These are phyloP conservation scores for Suillus discolor DNA, from an alignment of 768 basidiomycete species.

Conservation along the genomic window DNA sequence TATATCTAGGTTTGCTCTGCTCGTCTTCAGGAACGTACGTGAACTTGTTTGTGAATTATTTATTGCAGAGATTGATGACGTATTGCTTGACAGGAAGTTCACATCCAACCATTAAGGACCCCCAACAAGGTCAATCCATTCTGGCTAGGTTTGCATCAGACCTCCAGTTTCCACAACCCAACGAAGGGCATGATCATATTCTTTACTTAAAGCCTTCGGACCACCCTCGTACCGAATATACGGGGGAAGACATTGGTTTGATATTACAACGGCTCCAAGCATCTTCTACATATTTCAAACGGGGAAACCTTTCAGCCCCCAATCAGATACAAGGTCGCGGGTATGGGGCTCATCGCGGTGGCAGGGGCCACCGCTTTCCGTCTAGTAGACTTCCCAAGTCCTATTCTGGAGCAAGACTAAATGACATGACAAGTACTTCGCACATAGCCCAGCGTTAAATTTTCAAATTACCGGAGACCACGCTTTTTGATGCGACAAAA, in stretches of 20 bases:
- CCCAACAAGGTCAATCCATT: slow-evolving; percentile 59
- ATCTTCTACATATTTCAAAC: slow-evolving; percentile 25
- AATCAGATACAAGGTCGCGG: slow-evolving; percentile 22
- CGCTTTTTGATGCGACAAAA: neutral
- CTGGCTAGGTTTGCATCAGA: slow-evolving; percentile 66
- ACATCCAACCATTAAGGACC: slow-evolving; percentile 76
- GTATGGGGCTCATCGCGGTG: slow-evolving; percentile 20
- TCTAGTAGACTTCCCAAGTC: slow-evolving; percentile 3
- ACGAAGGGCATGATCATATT: slow-evolving; percentile 72
- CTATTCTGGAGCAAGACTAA: slow-evolving; percentile 7
- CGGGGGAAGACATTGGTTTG: slow-evolving; percentile 49
- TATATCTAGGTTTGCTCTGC: slow-evolving; percentile 56
- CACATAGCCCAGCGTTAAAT: neutral
- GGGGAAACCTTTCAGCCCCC: slow-evolving; percentile 12
- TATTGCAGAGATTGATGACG: slow-evolving; percentile 16
- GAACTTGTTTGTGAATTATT: slow-evolving; percentile 8
- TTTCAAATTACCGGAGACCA: slow-evolving; percentile 2
- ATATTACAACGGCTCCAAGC: slow-evolving; percentile 52
- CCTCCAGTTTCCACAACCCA: slow-evolving; percentile 53
- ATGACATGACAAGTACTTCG: neutral
- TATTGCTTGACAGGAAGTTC: slow-evolving; percentile 50
- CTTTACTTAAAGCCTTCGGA: slow-evolving; percentile 38
- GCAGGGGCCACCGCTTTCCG: slow-evolving; percentile 6
- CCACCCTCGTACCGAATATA: slow-evolving; percentile 47
- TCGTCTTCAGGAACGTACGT: slow-evolving; percentile 62